These are phyloP conservation scores for Syncephalastrum monosporum DNA, from an alignment of 371 early-diverging fungal genomes.

Conservation along the genomic window DNA sequence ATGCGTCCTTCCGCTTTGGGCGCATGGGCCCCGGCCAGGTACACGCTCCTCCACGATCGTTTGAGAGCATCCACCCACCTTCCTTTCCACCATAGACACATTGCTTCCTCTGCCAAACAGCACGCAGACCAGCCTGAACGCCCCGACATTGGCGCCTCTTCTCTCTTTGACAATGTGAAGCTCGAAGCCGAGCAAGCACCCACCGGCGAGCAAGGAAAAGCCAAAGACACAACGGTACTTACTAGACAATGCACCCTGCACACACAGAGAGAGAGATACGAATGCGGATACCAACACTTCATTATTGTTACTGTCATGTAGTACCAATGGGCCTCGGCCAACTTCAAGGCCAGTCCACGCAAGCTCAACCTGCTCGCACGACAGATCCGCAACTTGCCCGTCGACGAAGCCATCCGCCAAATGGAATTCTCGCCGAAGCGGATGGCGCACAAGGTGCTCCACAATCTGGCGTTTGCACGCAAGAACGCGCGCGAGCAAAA, in stretches of 20 bases:
- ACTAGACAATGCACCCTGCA: too few relatives aligned
- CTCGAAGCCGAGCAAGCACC: slow-evolving; percentile 41
- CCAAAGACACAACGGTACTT: too few relatives aligned
- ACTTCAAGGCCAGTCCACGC: slow-evolving; percentile 75
- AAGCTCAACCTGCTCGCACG: slow-evolving; percentile 87
- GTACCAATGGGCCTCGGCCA: slow-evolving; percentile 68
- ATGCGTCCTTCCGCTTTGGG: too few relatives aligned
- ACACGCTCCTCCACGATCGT: too few relatives aligned
- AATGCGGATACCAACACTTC: not conserved
- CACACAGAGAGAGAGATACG: too few relatives aligned
- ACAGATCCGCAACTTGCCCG: slow-evolving; percentile 74
- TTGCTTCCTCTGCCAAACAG: too few relatives aligned
- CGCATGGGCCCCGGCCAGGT: too few relatives aligned
- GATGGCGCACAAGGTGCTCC: slow-evolving; percentile 67
- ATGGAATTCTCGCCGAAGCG: slow-evolving; percentile 86
- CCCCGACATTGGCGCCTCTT: slow-evolving; percentile 58
- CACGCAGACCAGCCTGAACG: slow-evolving; percentile 21
- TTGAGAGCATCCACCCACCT: too few relatives aligned
- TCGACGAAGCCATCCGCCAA: slow-evolving; percentile 84
- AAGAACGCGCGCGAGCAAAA: slow-evolving; percentile 72
- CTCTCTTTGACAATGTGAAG: slow-evolving; percentile 54
- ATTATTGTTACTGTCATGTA: slow-evolving; percentile 22
- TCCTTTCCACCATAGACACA: too few relatives aligned
- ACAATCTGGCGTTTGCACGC: slow-evolving; percentile 73
- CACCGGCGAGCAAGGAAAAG: slow-evolving; percentile 1